These are phyloP conservation scores for Colletotrichum kahawae DNA, from an alignment of 2,329 filamentous ascomycete genomes.

Conservation along the genomic window DNA sequence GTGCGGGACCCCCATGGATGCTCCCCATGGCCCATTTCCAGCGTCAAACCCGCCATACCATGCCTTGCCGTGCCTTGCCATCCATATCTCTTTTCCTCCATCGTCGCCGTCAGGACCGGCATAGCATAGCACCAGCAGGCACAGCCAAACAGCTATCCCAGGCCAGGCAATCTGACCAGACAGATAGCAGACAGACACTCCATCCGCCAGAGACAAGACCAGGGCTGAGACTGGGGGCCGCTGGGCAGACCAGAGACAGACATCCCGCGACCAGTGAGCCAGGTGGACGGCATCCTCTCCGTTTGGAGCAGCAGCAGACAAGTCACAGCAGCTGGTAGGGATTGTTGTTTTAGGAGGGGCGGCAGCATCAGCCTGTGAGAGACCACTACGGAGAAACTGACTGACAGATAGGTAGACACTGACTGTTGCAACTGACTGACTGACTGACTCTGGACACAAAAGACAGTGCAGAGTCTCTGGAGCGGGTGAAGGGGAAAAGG, in stretches of 20 bases:
- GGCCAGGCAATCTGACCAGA: neutral
- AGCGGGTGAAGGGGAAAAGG: slow-evolving; percentile 8
- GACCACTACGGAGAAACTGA: neutral
- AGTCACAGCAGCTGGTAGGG: slow-evolving; percentile 3
- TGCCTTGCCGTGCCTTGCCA: too few species aligned
- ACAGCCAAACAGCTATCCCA: neutral
- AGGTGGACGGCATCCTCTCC: neutral
- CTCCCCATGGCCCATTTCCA: slow-evolving; percentile 7
- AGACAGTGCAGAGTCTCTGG: neutral
- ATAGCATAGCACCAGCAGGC: neutral
- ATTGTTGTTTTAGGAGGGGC: slow-evolving; percentile 11
- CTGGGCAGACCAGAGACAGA: neutral
- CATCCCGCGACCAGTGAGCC: neutral
- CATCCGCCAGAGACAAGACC: neutral
- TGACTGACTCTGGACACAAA: neutral
- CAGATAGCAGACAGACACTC: neutral
- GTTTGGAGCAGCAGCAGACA: slow-evolving; percentile 4
- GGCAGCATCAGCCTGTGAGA: slow-evolving; percentile 2
- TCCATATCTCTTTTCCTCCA: too few species aligned
- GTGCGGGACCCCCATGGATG: slow-evolving; percentile 13
- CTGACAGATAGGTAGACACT: neutral
- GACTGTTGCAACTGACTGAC: neutral
- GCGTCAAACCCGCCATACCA: neutral
- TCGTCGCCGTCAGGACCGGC: neutral
- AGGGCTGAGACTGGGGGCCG: neutral